Conservation (phyloP, 495 filamentous ascomycete genomes). For the Penicillium dipodomyicola region DNA sequence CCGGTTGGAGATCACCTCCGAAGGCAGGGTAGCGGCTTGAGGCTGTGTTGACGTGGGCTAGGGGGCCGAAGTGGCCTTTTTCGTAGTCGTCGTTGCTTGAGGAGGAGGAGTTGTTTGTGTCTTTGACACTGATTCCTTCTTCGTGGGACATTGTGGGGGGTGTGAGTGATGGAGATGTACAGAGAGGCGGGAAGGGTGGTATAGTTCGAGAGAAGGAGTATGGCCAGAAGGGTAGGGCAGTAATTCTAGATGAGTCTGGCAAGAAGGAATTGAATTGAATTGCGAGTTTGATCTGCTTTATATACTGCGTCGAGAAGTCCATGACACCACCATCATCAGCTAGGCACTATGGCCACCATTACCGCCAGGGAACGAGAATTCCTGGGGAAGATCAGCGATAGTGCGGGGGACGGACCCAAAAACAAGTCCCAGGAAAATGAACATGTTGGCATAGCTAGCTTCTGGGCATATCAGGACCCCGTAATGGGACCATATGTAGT, state of each 20-base stretch:
- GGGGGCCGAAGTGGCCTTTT: constrained; percentile 43
- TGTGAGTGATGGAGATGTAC: not conserved
- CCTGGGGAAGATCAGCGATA: constrained; percentile 2
- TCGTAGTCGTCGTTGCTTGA: not conserved
- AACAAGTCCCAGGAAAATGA: not conserved
- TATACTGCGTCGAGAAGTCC: not conserved
- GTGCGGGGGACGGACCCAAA: constrained; percentile 5
- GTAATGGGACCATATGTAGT: not conserved
- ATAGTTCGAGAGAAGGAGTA: not conserved
- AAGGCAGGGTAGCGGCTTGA: constrained; percentile 70
- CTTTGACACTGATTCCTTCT: constrained; percentile 10
- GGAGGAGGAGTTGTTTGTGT: constrained; percentile 5
- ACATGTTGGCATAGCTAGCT: not conserved
- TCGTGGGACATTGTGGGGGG: constrained; percentile 5
- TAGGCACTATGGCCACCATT: not conserved
- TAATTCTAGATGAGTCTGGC: not conserved
- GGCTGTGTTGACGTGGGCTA: constrained; percentile 60
- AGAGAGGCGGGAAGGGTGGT: not conserved
- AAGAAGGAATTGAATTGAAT: not conserved
- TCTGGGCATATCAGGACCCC: not conserved
- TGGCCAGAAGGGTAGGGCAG: not conserved
- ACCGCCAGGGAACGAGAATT: not conserved
- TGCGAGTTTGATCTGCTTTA: constrained; percentile 1
- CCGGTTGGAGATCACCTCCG: constrained; percentile 87
- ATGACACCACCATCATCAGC: not conserved